Conservation (phyloP, 345 rosid species). For the Rhizophora mangle region DNA sequence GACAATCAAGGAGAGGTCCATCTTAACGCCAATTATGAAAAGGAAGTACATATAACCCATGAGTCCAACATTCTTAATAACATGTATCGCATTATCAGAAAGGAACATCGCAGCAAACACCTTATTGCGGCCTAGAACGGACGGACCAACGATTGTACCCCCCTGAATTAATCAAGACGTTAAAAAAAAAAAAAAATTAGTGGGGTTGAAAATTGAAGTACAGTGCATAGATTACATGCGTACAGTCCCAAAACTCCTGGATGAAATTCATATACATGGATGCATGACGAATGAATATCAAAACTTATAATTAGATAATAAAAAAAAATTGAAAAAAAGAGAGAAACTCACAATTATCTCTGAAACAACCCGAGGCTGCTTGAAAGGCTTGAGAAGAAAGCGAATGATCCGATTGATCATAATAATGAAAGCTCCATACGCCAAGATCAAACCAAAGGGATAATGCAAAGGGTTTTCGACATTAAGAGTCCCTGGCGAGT, state of each 20-base stretch:
- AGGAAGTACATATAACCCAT: constrained; percentile 56
- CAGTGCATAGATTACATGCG: neutral
- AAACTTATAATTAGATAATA: no score
- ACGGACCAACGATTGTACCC: constrained; percentile 68
- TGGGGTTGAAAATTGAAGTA: neutral
- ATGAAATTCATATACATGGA: no score
- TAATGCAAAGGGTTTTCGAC: constrained; percentile 38
- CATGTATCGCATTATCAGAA: constrained; percentile 37
- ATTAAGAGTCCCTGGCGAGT: neutral
- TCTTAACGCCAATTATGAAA: constrained; percentile 50
- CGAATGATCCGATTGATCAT: constrained; percentile 30
- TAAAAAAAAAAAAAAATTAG: neutral
- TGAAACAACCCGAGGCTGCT: constrained; percentile 55
- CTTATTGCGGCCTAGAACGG: constrained; percentile 48
- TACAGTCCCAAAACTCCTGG: no score
- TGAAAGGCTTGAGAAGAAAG: constrained; percentile 54
- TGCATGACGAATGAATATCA: no score
- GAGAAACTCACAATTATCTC: constrained; percentile 51
- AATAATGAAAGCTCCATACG: constrained; percentile 38
- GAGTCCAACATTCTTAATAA: constrained; percentile 43
- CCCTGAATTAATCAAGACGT: constrained; percentile 32
- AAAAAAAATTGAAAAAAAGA: no score
- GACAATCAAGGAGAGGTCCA: constrained; percentile 37
- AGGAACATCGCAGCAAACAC: constrained; percentile 24
- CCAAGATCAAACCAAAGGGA: constrained; percentile 33